Evolutionary conservation across 2,329 filamentous ascomycete genomes (phyloP).

Genomic region (Colletotrichum graminicola): DNA sequence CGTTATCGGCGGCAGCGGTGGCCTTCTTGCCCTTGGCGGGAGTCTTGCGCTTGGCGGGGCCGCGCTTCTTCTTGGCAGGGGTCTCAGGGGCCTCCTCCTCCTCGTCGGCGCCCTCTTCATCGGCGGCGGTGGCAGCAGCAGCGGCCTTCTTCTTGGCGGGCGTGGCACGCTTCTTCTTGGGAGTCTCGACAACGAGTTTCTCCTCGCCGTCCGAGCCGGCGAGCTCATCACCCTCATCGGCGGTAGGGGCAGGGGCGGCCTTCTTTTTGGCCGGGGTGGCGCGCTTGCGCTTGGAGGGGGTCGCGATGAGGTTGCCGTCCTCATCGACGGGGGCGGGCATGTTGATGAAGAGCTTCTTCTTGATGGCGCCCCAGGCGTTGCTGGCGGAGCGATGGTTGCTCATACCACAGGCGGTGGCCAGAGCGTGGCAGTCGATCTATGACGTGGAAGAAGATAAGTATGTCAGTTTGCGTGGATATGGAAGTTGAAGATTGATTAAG

Average conservation of each 20-base stretch:
- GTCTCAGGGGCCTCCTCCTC: constrained; percentile 19
- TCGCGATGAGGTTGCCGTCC: constrained; percentile 26
- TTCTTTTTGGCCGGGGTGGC: constrained; percentile 29
- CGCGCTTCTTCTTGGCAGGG: constrained; percentile 38
- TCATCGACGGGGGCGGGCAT: constrained; percentile 16
- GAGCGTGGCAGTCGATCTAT: constrained; percentile 46
- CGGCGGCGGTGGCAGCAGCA: neutral
- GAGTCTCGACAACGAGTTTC: constrained; percentile 32
- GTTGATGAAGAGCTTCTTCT: constrained; percentile 46
- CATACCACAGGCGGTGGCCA: constrained; percentile 45
- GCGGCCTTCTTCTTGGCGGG: constrained; percentile 25
- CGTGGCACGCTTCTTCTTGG: constrained; percentile 32
- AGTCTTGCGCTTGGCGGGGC: constrained; percentile 20
- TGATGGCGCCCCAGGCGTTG: constrained; percentile 46
- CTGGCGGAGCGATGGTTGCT: constrained; percentile 44
- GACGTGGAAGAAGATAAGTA: neutral
- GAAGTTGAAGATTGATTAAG: neutral
- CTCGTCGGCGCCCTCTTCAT: constrained; percentile 13
- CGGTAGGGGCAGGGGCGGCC: neutral
- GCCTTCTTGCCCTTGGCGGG: constrained; percentile 28
- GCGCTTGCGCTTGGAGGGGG: constrained; percentile 36
- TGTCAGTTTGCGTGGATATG: neutral
- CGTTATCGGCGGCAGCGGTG: constrained; percentile 19
- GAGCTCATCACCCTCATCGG: constrained; percentile 8
- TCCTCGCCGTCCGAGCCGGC: constrained; percentile 22